These are phyloP conservation scores for Populus tremula DNA, from an alignment of 345 rosid genomes.

Conservation along the genomic window DNA sequence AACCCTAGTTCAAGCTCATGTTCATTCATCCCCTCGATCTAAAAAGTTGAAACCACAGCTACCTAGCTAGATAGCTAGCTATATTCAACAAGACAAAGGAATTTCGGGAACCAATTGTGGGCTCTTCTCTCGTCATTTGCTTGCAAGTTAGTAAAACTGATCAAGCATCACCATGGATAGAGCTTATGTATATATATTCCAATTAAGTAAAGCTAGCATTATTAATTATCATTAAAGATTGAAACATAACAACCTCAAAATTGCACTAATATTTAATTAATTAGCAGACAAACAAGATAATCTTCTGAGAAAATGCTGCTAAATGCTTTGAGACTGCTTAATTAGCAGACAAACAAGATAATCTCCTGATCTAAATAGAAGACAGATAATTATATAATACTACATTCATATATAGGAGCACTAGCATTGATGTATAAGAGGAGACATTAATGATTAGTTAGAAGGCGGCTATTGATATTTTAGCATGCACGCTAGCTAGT, in stretches of 20 bases:
- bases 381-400: background rate
- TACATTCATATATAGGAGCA: background rate
- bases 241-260: background rate
- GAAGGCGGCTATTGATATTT: background rate
- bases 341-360: too few relatives aligned
- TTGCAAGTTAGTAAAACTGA: background rate
- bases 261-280: background rate
- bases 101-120: conserved; percentile 34
- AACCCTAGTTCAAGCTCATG: background rate
- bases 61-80: background rate
- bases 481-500: conserved; percentile 19
- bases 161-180: too few relatives aligned
- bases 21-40: conserved; percentile 21
- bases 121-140: background rate
- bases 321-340: background rate
- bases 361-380: background rate
- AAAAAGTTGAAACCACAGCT: background rate
- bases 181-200: background rate
- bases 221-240: background rate
- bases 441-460: background rate
- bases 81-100: conserved; percentile 23
- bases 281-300: too few relatives aligned
- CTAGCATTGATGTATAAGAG: background rate
- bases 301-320: background rate
- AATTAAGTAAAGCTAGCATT: background rate